phyloP scores from a whole-genome alignment of 306 rosid species.

The Prunus fruticosa region DNA sequence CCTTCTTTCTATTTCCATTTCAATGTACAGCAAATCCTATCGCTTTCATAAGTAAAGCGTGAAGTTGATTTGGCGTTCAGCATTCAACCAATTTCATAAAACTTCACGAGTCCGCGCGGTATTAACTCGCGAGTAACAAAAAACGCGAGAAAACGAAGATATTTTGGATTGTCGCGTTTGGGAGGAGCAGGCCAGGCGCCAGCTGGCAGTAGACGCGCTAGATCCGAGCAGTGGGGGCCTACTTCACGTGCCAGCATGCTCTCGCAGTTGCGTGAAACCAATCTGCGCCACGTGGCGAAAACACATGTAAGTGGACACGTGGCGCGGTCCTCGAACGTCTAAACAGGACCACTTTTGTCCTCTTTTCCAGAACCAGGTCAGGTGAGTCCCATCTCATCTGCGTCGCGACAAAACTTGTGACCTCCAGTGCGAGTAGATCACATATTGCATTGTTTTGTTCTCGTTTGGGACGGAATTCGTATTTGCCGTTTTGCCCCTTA shows the following conservation, averaged over 20 bases:
- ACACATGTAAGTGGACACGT: neutral
- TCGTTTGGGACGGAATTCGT: neutral
- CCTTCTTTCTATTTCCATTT: neutral
- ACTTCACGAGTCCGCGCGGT: neutral
- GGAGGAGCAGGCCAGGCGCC: slow-evolving; percentile 18
- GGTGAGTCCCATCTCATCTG: slow-evolving; percentile 19
- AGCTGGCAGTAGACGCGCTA: slow-evolving; percentile 37
- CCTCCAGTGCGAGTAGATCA: neutral
- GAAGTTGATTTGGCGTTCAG: neutral
- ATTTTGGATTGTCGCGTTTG: slow-evolving; percentile 1
- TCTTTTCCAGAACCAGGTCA: slow-evolving; percentile 31
- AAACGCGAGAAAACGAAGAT: neutral
- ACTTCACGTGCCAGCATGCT: slow-evolving; percentile 49
- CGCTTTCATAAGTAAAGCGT: slow-evolving; percentile 19
- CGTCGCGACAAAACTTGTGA: slow-evolving; percentile 42
- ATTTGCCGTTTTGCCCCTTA: slow-evolving; percentile 31
- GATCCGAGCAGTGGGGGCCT: slow-evolving; percentile 30
- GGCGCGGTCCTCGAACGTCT: slow-evolving; percentile 32
- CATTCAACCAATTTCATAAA: slow-evolving; percentile 16
- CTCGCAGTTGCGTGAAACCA: neutral
- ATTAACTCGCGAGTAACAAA: too few relatives aligned
- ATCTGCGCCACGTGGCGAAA: slow-evolving; percentile 24
- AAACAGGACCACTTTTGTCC: slow-evolving; percentile 47
- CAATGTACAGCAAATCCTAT: neutral
- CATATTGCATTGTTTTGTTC: slow-evolving; percentile 1